Conservation (phyloP, 768 basidiomycete species). For the Leccinum boreale region DNA sequence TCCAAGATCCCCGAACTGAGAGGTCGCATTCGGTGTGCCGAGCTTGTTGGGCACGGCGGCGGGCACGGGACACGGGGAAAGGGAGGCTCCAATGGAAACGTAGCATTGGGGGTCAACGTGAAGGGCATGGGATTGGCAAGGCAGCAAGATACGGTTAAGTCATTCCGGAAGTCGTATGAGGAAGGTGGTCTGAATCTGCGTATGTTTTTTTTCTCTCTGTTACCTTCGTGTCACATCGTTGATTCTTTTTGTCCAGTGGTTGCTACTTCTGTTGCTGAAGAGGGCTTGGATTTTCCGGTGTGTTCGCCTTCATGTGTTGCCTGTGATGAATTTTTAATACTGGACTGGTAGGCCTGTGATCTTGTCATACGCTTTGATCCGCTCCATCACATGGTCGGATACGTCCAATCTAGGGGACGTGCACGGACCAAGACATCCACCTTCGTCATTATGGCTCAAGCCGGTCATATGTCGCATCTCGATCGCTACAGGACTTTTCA, state of each 20-base stretch:
- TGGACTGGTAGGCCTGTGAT: slow-evolving; percentile 69
- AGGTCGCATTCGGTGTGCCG: slow-evolving; percentile 55
- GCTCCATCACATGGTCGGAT: slow-evolving; percentile 79
- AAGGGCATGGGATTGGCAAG: slow-evolving; percentile 50
- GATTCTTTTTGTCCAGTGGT: slow-evolving; percentile 45
- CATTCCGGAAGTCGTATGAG: slow-evolving; percentile 67
- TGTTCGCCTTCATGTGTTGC: slow-evolving; percentile 17
- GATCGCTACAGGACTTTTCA: slow-evolving; percentile 57
- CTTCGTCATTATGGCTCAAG: slow-evolving; percentile 78
- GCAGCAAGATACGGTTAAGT: slow-evolving; percentile 57
- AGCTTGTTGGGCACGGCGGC: slow-evolving; percentile 70
- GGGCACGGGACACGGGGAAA: slow-evolving; percentile 26
- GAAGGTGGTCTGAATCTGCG: slow-evolving; percentile 63
- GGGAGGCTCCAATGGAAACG: slow-evolving; percentile 12
- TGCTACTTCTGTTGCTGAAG: slow-evolving; percentile 87
- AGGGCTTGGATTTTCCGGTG: slow-evolving; percentile 88
- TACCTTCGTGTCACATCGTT: neutral
- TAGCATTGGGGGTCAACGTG: slow-evolving; percentile 34
- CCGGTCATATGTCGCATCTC: slow-evolving; percentile 52
- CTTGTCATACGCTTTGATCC: slow-evolving; percentile 84
- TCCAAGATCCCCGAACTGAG: slow-evolving; percentile 55
- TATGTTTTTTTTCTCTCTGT: slow-evolving; percentile 32
- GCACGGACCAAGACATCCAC: slow-evolving; percentile 74
- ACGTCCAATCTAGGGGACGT: slow-evolving; percentile 86
- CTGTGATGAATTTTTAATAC: neutral